These are phyloP conservation scores for Dacryopinax primogenitus DNA, from an alignment of 768 basidiomycete species.

Conservation along the genomic window DNA sequence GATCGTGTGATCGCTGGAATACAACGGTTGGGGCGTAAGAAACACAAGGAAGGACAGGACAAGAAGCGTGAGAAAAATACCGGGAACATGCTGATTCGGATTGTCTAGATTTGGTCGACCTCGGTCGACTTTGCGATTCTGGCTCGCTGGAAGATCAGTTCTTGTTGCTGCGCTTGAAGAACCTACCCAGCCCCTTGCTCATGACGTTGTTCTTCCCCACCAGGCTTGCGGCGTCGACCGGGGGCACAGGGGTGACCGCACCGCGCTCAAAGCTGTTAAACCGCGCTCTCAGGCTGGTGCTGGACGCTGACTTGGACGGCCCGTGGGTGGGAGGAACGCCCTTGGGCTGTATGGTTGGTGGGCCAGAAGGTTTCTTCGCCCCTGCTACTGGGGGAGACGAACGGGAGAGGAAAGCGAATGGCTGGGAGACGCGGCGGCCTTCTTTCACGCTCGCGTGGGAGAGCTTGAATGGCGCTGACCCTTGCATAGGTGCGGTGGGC, in stretches of 20 bases:
- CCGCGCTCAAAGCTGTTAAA: background rate
- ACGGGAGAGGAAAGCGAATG: background rate
- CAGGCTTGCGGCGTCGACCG: background rate
- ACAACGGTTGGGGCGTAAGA: background rate
- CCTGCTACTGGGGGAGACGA: background rate
- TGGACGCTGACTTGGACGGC: background rate
- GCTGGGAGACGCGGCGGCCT: background rate
- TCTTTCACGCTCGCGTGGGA: background rate
- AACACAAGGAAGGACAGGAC: background rate
- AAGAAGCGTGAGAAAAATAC: background rate
- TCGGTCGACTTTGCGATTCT: background rate
- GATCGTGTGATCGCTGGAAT: background rate
- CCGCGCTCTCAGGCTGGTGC: background rate
- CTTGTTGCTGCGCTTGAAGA: constrained; percentile 1
- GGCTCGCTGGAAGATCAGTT: background rate
- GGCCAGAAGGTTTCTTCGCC: background rate
- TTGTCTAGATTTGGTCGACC: background rate
- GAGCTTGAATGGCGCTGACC: background rate
- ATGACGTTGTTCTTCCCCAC: background rate
- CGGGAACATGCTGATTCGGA: background rate
- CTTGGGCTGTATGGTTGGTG: background rate
- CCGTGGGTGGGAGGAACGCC: background rate
- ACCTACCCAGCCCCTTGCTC: background rate
- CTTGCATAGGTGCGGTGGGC: too few relatives aligned
- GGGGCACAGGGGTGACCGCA: background rate